phyloP scores from a whole-genome alignment of 371 early-diverging fungal genomes.

The Coelomomyces lativittatus region DNA sequence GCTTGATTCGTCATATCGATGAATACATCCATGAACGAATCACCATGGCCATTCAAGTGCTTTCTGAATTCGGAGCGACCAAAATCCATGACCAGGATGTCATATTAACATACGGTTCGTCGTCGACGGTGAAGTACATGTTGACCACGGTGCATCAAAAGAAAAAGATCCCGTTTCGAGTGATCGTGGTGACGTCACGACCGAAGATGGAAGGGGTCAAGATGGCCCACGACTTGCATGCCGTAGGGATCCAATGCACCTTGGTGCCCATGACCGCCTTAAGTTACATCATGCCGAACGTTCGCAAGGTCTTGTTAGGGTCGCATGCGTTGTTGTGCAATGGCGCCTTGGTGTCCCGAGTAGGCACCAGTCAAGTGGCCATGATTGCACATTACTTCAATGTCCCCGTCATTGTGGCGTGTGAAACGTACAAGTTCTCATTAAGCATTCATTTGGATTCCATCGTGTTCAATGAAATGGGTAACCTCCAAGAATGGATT shows the following conservation, averaged over 20 bases:
- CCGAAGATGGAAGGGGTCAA: constrained; percentile 63
- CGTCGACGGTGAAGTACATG: constrained; percentile 61
- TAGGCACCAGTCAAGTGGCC: constrained; percentile 79
- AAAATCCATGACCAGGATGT: constrained; percentile 89
- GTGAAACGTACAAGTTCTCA: constrained; percentile 90
- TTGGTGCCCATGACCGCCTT: constrained; percentile 45
- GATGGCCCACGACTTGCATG: background rate
- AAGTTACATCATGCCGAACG: constrained; percentile 60
- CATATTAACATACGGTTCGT: constrained; percentile 71
- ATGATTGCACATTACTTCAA: constrained; percentile 70
- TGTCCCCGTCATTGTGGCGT: constrained; percentile 84
- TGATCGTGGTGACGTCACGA: constrained; percentile 82
- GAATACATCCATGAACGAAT: constrained; percentile 80
- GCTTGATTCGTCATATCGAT: constrained; percentile 55
- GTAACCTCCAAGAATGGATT: constrained; percentile 61
- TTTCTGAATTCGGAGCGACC: constrained; percentile 55
- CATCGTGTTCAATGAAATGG: constrained; percentile 86
- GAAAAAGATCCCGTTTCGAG: constrained; percentile 57
- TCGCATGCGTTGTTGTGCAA: constrained; percentile 80
- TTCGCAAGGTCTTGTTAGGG: constrained; percentile 80
- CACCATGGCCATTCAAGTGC: constrained; percentile 57
- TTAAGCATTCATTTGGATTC: constrained; percentile 82
- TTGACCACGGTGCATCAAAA: constrained; percentile 55
- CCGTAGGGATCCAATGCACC: constrained; percentile 41
- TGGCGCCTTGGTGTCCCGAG: constrained; percentile 76